These are phyloP conservation scores for Ophiostoma novo-ulmi DNA, from an alignment of 2,329 filamentous ascomycete genomes.

Conservation along the genomic window DNA sequence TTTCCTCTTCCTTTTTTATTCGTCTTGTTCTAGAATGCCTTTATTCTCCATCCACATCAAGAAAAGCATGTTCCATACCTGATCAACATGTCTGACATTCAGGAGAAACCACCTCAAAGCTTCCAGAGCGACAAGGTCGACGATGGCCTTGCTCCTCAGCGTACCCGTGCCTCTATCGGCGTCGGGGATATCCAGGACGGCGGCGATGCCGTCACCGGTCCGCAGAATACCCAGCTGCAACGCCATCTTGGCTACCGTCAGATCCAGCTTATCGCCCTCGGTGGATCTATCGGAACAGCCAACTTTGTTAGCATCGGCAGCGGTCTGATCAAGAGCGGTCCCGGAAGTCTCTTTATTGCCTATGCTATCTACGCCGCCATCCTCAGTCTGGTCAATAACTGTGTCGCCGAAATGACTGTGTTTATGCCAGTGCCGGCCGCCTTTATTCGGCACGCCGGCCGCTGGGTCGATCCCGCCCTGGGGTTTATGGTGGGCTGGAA, in stretches of 20 bases:
- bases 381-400: constrained; percentile 59
- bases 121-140: background rate
- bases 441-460: constrained; percentile 59
- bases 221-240: constrained; percentile 32
- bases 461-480: constrained; percentile 60
- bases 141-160: background rate
- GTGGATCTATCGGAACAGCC: constrained; percentile 53
- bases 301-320: constrained; percentile 59
- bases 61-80: background rate
- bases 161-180: background rate
- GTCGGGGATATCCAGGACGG: background rate
- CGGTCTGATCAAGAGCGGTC: constrained; percentile 36
- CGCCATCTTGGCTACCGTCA: constrained; percentile 50
- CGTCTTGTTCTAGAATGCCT: background rate
- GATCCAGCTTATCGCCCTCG: constrained; percentile 55
- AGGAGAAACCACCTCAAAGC: background rate
- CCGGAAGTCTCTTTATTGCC: constrained; percentile 47
- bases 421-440: constrained; percentile 59
- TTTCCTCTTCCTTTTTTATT: background rate
- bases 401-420: constrained; percentile 59
- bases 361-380: constrained; percentile 52
- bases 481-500: constrained; percentile 51
- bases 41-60: background rate
- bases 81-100: background rate
- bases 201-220: background rate